Base-by-base conservation (phyloP, 2,329 filamentous ascomycete genomes). In the Allantophomopsis lycopodina region DNA sequence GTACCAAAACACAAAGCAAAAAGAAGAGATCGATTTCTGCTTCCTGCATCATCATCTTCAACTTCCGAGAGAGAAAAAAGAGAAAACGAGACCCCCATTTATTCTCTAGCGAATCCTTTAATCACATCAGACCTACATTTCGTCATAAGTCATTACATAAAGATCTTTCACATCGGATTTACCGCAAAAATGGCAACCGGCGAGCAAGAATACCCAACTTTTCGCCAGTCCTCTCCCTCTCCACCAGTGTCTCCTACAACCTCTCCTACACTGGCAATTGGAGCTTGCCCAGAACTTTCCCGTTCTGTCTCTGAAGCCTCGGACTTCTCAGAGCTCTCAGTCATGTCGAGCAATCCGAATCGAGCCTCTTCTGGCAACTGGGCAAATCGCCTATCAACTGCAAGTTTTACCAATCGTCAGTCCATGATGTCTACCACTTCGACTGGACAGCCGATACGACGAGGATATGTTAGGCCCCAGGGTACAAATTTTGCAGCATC, bases 401-500 rank as follows among this genome's bases (percentile, higher is more conserved):
- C 63, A 31, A 78, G 73, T 58, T 56, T 55, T 36, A 45, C 49
- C 2, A 63, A 62, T 18, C 60, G 69, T 36, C 60, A 66, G 32
- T 71, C 71, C 1, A 28, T 28, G 23, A 28, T 28, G 23, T 28
- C 23, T 28, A 68, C 64, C 8, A 62, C 60, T 16, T 50, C 50
- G 15, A 36, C 47, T 2, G 54, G 52, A 14, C 51, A 45, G 23
- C 46, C 46, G 73, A 64, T 47, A 63, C 39, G 54, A 38, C 46
- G 55, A 31, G 55, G 55, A 10, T 58, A 57, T 46, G 54, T 58
- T 16, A 46, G 54, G 35, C 54, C 55, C 13, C 54, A 58, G 41
- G 55, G 54, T 28, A 58, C 55, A 15, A 52, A 87, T 53, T 98
- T 96, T 58, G 85, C 91, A 18, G 82, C 83, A 43, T 95, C 88